A percentile compares a stretch with the other conserved stretches of the same genome.
Evolutionary conservation across 2,329 filamentous ascomycete species (phyloP).

Genomic region (Fusarium mundagurra): DNA sequence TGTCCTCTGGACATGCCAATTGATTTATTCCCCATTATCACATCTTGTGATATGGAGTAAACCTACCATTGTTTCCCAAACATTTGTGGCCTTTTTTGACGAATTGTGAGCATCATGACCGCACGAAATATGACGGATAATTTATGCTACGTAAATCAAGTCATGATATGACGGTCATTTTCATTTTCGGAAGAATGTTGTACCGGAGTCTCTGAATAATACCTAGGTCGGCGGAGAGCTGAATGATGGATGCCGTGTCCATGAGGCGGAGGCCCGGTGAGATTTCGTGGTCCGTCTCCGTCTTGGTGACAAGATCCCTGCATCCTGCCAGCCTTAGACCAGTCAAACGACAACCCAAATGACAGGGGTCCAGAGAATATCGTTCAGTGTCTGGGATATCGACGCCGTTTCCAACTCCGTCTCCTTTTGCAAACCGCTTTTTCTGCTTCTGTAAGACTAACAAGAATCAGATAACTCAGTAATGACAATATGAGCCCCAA

Average conservation of each 20-base stretch:
- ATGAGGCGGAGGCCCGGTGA: slow-evolving; percentile 44
- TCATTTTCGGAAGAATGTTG: slow-evolving; percentile 4
- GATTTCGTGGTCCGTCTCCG: slow-evolving; percentile 44
- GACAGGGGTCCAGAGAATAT: slow-evolving; percentile 22
- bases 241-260: not conserved
- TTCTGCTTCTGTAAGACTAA: slow-evolving; percentile 12
- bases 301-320: slow-evolving; percentile 28
- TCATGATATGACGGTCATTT: not conserved
- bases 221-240: not conserved
- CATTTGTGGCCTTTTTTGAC: not conserved
- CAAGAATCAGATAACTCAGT: slow-evolving; percentile 9
- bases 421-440: slow-evolving; percentile 34
- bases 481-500: slow-evolving; percentile 37
- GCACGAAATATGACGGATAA: not conserved
- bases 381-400: slow-evolving; percentile 24
- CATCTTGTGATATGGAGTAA: slow-evolving; percentile 14
- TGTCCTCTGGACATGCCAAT: slow-evolving; percentile 31
- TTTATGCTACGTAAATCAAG: not conserved
- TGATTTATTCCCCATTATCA: slow-evolving; percentile 24
- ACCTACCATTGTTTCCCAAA: not conserved
- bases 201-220: not conserved
- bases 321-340: slow-evolving; percentile 17
- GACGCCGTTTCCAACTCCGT: slow-evolving; percentile 30
- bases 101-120: not conserved
- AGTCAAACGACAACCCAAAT: slow-evolving; percentile 30